Conservation (phyloP, 768 basidiomycete genomes). For the Naematelia aurantialba region DNA sequence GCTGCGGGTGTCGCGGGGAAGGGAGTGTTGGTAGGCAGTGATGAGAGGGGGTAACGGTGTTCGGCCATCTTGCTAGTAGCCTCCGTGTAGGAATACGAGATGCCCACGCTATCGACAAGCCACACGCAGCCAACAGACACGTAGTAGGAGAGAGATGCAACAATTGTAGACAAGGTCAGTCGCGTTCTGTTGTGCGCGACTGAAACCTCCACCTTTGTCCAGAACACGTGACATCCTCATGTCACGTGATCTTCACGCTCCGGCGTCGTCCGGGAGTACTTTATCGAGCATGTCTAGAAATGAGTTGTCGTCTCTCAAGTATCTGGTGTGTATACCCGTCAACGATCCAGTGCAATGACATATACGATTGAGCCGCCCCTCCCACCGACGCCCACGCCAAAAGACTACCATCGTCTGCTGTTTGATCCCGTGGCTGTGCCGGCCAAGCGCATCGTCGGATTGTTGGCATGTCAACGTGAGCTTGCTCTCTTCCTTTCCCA, state of each 20-base stretch:
- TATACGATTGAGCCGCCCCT: background rate
- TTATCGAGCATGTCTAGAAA: background rate
- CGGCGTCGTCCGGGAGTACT: background rate
- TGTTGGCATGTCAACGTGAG: slow-evolving; percentile 49
- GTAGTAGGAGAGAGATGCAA: background rate
- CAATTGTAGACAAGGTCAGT: background rate
- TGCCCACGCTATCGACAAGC: no score
- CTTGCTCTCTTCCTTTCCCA: background rate
- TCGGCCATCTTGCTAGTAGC: background rate
- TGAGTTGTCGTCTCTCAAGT: background rate
- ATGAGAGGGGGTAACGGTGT: slow-evolving; percentile 10
- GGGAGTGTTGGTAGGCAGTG: slow-evolving; percentile 15
- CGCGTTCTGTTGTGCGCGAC: background rate
- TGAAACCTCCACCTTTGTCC: no score
- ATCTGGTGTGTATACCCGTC: background rate
- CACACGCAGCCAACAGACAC: no score
- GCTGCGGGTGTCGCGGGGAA: background rate
- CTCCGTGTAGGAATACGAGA: no score
- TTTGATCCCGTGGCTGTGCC: slow-evolving; percentile 40
- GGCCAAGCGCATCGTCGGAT: slow-evolving; percentile 42
- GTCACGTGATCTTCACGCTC: background rate
- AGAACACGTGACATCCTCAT: background rate
- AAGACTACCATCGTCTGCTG: slow-evolving; percentile 43
- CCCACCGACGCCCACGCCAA: slow-evolving; percentile 19
- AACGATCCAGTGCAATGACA: background rate